Base-by-base conservation (phyloP, 2,329 filamentous ascomycete species). In the Xylaria sp. region DNA sequence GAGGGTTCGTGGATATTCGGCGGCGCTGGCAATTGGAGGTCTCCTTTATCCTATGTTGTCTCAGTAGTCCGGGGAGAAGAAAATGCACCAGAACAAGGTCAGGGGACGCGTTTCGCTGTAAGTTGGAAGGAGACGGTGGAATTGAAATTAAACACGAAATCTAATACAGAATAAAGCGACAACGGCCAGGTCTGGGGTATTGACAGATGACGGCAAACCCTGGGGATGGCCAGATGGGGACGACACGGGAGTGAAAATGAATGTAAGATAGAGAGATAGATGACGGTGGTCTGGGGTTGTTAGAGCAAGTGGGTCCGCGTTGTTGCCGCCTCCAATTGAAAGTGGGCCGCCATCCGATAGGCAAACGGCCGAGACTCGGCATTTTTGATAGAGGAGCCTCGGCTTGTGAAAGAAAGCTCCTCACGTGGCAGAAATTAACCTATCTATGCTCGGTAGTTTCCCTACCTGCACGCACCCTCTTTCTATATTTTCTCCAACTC, bases 301-400 rank as follows among this genome's bases (percentile, higher is more conserved):
- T 39, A 8, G 34, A 12, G 6, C 44, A 39, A 65, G 58, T 39
- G 65, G 65, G 58, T 23, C 54, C 51, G 2, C 23, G 9, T 28
- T 57, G 60, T 56, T 32, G 66, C 56, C 56, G 56, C 23, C 39
- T 39, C 23, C n/a, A 48, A 48, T 48, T 23, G 46, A 23, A 48
- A 12, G 46, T 48, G 46, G 46, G 46, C 9, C 44, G 15, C 44
- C 2, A 20, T 48, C n/a, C n/a, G 44, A 48, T 48, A 20, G 55
- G 56, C 50, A 32, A 46, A n/a, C 41, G 41, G 41, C 41, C 41
- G 41, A 46, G 41, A 46, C 41, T 54, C 18, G 32, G 51, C 46
- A 48, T 23, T 23, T 48, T 48, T 48, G n/a, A n/a, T 48, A 48
- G 32, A 48, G 34, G 39, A 55, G 46, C 67, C 67, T 69, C 67